phyloP scores from a whole-genome alignment of 1,139 yeast genomes.

The Ogataea hybrid region DNA sequence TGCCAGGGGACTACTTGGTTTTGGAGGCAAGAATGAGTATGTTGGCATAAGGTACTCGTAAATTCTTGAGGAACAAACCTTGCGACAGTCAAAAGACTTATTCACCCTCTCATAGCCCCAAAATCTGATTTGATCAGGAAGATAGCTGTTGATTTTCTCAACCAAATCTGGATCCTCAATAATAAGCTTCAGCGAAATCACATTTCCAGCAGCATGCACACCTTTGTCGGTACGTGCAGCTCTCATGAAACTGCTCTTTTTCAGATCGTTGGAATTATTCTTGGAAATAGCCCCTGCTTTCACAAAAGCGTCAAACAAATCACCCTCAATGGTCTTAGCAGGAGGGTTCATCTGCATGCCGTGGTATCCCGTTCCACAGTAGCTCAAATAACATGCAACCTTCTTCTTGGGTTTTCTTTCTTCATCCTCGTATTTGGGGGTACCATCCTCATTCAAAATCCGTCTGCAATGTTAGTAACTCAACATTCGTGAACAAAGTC shows the following conservation, averaged over 20 bases:
- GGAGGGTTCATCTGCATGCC: constrained; percentile 98
- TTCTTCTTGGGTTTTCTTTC: constrained; percentile 73
- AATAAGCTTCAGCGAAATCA: constrained; percentile 82
- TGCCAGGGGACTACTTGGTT: constrained; percentile 66
- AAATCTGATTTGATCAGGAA: constrained; percentile 84
- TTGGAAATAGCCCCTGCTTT: constrained; percentile 88
- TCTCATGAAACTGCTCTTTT: constrained; percentile 87
- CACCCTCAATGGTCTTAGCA: constrained; percentile 89
- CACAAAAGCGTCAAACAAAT: constrained; percentile 78
- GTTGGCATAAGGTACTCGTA: constrained; percentile 94
- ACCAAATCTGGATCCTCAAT: constrained; percentile 82
- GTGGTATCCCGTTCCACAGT: constrained; percentile 97
- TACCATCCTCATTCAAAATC: constrained; percentile 58
- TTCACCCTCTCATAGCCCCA: constrained; percentile 94
- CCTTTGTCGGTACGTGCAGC: constrained; percentile 99
- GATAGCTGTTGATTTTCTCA: constrained; percentile 63
- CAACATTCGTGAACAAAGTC: background rate
- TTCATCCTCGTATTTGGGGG: constrained; percentile 51
- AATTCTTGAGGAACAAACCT: constrained; percentile 90
- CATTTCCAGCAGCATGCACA: constrained; percentile 98
- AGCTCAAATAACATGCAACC: constrained; percentile 91
- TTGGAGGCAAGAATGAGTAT: constrained; percentile 86
- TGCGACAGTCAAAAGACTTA: constrained; percentile 90
- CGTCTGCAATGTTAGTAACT: constrained; percentile 29
- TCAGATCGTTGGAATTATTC: constrained; percentile 86